Percentiles rank a stretch among this genome's conserved stretches.
Conservation (phyloP, 345 rosid species). For the Theobroma cacao region DNA sequence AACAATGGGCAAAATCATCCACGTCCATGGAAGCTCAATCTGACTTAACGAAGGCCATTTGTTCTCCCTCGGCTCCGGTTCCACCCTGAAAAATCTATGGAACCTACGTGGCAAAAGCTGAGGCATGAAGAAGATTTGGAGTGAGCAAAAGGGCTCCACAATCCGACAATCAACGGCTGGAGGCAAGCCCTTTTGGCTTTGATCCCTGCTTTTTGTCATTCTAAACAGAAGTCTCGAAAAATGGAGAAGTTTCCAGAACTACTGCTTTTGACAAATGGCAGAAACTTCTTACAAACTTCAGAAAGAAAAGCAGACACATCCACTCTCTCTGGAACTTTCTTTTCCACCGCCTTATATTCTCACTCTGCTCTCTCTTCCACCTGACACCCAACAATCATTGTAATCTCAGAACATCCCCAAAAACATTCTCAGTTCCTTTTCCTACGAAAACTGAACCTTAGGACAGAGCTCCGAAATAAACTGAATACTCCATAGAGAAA, state of each 20-base stretch:
- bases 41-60: neutral
- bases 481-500: neutral
- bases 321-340: constrained; percentile 17
- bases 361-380: neutral
- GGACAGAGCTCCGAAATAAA: neutral
- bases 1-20: constrained; percentile 1
- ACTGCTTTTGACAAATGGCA: neutral
- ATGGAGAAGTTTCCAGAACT: neutral
- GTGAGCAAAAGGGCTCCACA: neutral
- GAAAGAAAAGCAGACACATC: neutral
- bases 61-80: neutral
- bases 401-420: neutral
- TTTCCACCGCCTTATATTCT: neutral
- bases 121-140: neutral
- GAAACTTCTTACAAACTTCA: neutral
- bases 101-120: neutral
- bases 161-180: neutral
- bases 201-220: too few species aligned
- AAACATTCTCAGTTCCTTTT: too few species aligned
- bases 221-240: neutral
- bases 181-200: too few species aligned
- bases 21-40: constrained; percentile 15
- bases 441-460: too few species aligned
- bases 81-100: neutral
- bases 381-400: neutral